Conservation (phyloP, 2,329 filamentous ascomycete species). For the Claviceps citrina region DNA sequence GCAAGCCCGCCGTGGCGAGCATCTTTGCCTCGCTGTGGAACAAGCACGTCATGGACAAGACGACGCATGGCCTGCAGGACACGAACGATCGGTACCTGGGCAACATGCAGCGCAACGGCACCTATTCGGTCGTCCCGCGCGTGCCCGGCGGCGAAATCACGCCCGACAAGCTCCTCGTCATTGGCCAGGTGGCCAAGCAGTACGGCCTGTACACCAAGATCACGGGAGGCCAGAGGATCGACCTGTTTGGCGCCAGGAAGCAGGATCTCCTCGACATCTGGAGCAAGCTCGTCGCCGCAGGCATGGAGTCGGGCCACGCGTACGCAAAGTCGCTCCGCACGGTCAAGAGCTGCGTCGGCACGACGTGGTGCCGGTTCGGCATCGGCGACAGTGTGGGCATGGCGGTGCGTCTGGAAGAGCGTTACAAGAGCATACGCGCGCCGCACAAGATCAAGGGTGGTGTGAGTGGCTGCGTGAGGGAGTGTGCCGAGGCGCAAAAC, state of each 20-base stretch:
- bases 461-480: constrained; percentile 79
- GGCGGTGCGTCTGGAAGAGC: constrained; percentile 73
- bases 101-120: constrained; percentile 85
- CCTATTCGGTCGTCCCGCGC: constrained; percentile 74
- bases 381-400: constrained; percentile 84
- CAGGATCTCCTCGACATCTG: constrained; percentile 74
- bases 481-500: constrained; percentile 83
- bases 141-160: constrained; percentile 78
- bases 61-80: constrained; percentile 63
- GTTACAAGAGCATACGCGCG: constrained; percentile 79
- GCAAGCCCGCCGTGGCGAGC: constrained; percentile 68
- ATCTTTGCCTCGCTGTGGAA: constrained; percentile 77
- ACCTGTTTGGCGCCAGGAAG: constrained; percentile 83
- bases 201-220: constrained; percentile 83
- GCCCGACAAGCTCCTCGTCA: constrained; percentile 67
- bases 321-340: constrained; percentile 82
- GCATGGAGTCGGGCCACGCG: constrained; percentile 81
- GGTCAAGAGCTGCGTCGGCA: constrained; percentile 83
- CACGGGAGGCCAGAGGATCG: constrained; percentile 79
- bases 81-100: constrained; percentile 80
- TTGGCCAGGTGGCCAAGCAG: constrained; percentile 71
- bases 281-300: constrained; percentile 63
- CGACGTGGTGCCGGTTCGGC: constrained; percentile 80
- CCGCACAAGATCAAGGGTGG: constrained; percentile 88
- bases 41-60: constrained; percentile 59